Evolutionary conservation across 176 grass and related monocot species (phyloP).

Genomic region (Musa acuminata): DNA sequence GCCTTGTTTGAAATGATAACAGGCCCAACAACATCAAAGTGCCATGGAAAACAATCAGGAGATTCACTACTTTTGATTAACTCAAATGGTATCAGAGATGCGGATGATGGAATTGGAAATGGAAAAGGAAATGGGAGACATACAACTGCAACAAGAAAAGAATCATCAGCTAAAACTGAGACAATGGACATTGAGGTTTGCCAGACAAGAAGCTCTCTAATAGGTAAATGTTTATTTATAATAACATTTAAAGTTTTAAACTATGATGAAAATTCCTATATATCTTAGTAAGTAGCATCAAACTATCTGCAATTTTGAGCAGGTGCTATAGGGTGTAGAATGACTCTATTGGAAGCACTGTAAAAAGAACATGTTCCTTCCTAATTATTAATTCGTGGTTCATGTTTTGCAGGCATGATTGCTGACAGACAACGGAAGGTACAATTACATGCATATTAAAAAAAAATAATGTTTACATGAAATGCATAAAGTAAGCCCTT

Average conservation of each 20-base stretch:
- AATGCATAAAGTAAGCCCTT: neutral
- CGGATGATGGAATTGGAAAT: neutral
- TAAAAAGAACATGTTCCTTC: neutral
- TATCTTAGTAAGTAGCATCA: too few relatives aligned
- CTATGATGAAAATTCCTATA: too few relatives aligned
- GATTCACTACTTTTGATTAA: neutral
- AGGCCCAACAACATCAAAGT: neutral
- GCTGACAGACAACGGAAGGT: neutral
- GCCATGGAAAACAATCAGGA: neutral
- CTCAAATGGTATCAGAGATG: neutral
- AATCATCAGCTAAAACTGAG: neutral
- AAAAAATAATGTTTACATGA: too few relatives aligned
- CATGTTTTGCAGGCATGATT: slow-evolving; percentile 10
- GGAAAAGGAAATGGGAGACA: too few relatives aligned
- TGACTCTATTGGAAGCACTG: neutral
- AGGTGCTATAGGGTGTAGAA: too few relatives aligned
- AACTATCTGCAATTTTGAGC: too few relatives aligned
- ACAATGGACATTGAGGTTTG: neutral
- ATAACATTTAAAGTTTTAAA: too few relatives aligned
- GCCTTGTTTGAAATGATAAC: slow-evolving; percentile 8
- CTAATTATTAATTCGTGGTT: neutral
- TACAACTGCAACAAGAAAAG: neutral
- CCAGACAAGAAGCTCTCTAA: neutral
- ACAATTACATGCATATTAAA: neutral
- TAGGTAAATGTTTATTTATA: neutral